Evolutionary conservation across 2,329 filamentous ascomycete species (phyloP).

Genomic region (Venturia pyrina): DNA sequence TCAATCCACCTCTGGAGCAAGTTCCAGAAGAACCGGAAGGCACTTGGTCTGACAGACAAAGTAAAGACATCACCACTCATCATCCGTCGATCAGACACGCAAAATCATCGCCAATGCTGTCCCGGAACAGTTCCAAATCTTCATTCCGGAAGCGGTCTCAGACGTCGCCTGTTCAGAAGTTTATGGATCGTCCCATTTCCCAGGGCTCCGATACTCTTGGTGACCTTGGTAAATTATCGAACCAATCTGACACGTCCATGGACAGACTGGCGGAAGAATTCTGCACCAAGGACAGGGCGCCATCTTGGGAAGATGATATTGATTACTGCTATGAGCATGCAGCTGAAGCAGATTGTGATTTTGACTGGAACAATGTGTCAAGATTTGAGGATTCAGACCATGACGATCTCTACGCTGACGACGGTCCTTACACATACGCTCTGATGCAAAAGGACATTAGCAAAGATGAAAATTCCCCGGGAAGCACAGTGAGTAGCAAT

Average conservation of each 20-base stretch:
- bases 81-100: slow-evolving; percentile 10
- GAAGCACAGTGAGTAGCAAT: neutral
- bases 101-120: slow-evolving; percentile 9
- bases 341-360: slow-evolving; percentile 50
- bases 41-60: slow-evolving; percentile 7
- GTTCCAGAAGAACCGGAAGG: slow-evolving; percentile 13
- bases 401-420: slow-evolving; percentile 18
- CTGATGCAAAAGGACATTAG: neutral
- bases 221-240: neutral
- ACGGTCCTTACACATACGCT: slow-evolving; percentile 26
- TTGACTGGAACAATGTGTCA: slow-evolving; percentile 42
- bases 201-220: slow-evolving; percentile 12
- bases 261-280: neutral
- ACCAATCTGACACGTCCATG: neutral
- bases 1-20: slow-evolving; percentile 10
- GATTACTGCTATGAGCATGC: slow-evolving; percentile 53
- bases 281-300: slow-evolving; percentile 9
- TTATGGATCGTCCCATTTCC: neutral
- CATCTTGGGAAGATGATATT: slow-evolving; percentile 52
- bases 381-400: slow-evolving; percentile 7
- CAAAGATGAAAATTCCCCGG: neutral
- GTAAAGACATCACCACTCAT: neutral
- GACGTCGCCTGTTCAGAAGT: neutral
- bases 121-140: slow-evolving; percentile 3
- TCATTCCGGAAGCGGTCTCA: neutral